phyloP scores from a whole-genome alignment of 2,329 filamentous ascomycete genomes.

The Gyromitra esculenta region DNA sequence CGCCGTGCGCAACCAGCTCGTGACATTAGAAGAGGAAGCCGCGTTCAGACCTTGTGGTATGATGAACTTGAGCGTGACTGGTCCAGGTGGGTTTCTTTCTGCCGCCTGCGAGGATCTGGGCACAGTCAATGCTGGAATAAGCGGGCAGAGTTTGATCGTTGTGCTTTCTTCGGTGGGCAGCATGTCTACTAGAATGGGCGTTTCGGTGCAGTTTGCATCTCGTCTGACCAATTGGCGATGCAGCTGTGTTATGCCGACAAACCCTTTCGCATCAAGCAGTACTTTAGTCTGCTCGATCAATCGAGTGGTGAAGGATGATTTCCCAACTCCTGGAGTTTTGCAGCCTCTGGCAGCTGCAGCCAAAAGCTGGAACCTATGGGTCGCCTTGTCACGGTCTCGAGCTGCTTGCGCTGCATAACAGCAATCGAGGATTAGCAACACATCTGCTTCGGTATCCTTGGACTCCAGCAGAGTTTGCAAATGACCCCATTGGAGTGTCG shows the following conservation, averaged over 20 bases:
- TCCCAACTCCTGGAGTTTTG: not conserved
- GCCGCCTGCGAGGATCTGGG: not conserved
- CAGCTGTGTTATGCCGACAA: slow-evolving; percentile 7
- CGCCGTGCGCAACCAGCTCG: not conserved
- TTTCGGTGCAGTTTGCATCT: not conserved
- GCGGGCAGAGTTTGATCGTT: not conserved
- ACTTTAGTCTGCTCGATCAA: not conserved
- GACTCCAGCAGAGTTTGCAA: not conserved
- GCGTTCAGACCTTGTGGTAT: not conserved
- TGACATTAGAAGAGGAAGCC: not conserved
- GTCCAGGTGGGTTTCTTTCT: not conserved
- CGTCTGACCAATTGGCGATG: not conserved
- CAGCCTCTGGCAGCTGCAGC: not conserved
- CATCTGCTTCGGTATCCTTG: not conserved
- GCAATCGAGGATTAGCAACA: slow-evolving; percentile 8
- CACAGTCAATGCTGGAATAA: not conserved
- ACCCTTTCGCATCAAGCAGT: not conserved
- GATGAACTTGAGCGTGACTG: not conserved
- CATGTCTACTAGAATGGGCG: slow-evolving; percentile 5
- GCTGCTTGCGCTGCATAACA: slow-evolving; percentile 19
- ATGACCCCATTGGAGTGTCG: not conserved
- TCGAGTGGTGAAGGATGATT: not conserved
- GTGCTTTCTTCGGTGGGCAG: not conserved
- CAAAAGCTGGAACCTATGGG: not conserved
- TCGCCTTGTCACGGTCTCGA: not conserved